A percentile compares a stretch with the other conserved stretches of the same genome.
Conservation (phyloP, 2,329 filamentous ascomycete species). For the Fusarium veterinarium region DNA sequence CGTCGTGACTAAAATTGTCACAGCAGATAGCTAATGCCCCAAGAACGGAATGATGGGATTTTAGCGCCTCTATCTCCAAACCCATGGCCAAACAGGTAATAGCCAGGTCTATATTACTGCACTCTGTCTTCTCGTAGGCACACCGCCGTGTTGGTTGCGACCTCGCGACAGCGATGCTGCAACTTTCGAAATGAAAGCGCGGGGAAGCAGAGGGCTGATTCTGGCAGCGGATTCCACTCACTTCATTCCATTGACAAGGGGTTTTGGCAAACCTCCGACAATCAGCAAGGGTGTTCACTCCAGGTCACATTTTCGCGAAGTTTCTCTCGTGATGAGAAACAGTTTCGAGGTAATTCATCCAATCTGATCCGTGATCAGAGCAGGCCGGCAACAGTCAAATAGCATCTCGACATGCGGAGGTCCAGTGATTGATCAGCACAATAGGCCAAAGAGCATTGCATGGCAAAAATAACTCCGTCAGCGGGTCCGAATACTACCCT, state of each 20-base stretch:
- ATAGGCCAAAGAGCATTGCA: slow-evolving; percentile 2
- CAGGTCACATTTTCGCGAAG: neutral
- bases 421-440: slow-evolving; percentile 5
- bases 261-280: neutral
- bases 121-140: slow-evolving; percentile 29
- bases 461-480: slow-evolving; percentile 15
- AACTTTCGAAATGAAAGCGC: slow-evolving; percentile 16
- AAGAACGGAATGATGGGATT: slow-evolving; percentile 30
- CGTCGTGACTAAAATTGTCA: slow-evolving; percentile 41
- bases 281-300: neutral
- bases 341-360: neutral
- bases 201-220: slow-evolving; percentile 32
- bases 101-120: slow-evolving; percentile 34
- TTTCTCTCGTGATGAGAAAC: slow-evolving; percentile 1
- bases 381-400: neutral
- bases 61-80: slow-evolving; percentile 35
- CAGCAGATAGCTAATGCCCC: slow-evolving; percentile 27
- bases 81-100: slow-evolving; percentile 26
- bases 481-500: slow-evolving; percentile 23
- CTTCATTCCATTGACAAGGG: slow-evolving; percentile 14
- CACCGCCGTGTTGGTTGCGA: slow-evolving; percentile 39
- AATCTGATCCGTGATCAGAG: neutral
- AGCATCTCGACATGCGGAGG: neutral
- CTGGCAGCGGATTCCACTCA: slow-evolving; percentile 21
- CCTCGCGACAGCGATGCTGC: slow-evolving; percentile 22